Evolutionary conservation across 306 rosid genomes (phyloP).

Genomic region (Mimosa pudica): DNA sequence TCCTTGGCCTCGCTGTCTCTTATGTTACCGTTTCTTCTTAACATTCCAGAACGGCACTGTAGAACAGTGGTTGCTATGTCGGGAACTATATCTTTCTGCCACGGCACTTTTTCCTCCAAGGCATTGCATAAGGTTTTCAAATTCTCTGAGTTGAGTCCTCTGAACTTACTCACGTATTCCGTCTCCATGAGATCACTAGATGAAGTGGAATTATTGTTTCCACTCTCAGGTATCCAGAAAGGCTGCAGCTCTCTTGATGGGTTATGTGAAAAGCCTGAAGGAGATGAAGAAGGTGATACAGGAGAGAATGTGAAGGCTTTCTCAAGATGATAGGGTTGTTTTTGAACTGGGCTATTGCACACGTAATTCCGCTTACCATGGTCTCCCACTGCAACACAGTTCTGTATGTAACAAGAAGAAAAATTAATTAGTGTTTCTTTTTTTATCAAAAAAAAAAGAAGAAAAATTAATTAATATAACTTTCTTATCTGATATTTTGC

Average conservation of each 20-base stretch:
- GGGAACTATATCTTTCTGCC: constrained; percentile 75
- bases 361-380: constrained; percentile 79
- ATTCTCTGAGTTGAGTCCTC: constrained; percentile 67
- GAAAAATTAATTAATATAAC: constrained; percentile 36
- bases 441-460: constrained; percentile 3
- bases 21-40: constrained; percentile 61
- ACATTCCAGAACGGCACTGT: constrained; percentile 76
- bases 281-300: constrained; percentile 67
- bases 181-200: constrained; percentile 69
- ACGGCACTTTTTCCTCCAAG: constrained; percentile 71
- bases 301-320: constrained; percentile 64
- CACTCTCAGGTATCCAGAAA: constrained; percentile 47
- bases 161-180: constrained; percentile 61
- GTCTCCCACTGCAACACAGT: constrained; percentile 60
- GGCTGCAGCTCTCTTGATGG: constrained; percentile 48
- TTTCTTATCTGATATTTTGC: neutral
- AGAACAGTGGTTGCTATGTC: constrained; percentile 72
- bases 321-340: constrained; percentile 54
- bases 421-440: constrained; percentile 34
- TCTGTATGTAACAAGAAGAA: constrained; percentile 56
- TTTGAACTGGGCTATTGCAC: constrained; percentile 59
- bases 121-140: constrained; percentile 65
- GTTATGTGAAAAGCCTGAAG: constrained; percentile 68
- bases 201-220: constrained; percentile 54
- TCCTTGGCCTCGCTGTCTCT: constrained; percentile 53